Evolutionary conservation across 768 basidiomycete species (phyloP), one percentile per base, ranked within the genome.

Genomic region (Lactarius evosmus): DNA sequence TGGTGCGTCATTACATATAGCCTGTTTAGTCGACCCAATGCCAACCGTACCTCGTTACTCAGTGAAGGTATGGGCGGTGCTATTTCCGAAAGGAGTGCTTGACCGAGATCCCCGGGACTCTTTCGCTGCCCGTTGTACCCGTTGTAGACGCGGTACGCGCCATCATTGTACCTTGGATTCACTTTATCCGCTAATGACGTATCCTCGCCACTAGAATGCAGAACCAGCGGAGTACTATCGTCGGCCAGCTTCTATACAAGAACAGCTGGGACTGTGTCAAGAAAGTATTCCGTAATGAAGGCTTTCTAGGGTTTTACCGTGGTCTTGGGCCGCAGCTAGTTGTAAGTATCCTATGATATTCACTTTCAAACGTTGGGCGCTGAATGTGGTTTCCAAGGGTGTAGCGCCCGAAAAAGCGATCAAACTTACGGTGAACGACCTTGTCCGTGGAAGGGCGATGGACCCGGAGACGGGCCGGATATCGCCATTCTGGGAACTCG

Each of bases 381-480:
- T 63, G 22, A 56, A 50, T 44, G 36, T 40, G 29, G 22, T 46
- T 7, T 30, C n/a, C 33, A 56, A 95, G 93, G 94, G 94, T 65
- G 93, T 97, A 55, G 94, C 94, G 36, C 94, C 94, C 12, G 94
- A 97, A 75, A 97, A 97, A 78, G 97, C 97, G 12, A 97, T 99
- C 76, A 99, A 99, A 74, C 77, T 99, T 65, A 97, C 97, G 2
- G 89, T 99, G 54, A 98, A 98, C 77, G 96, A 97, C 72, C 76
- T 96, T 60, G 81, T 99, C 27, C 87, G 97, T 36, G 80, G 84
- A 29, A 83, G 85, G 56, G 86, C 88, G 11, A 96, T 86, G 77
- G 95, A 99, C 75, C 93, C 95, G 27, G 94, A 96, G 75, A 99
- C 97, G 11, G 97, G 97, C 14, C 84, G 93, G 60, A 99, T 99